Evolutionary conservation across 345 rosid genomes (phyloP).

Genomic region (Eucalyptus curtisii): DNA sequence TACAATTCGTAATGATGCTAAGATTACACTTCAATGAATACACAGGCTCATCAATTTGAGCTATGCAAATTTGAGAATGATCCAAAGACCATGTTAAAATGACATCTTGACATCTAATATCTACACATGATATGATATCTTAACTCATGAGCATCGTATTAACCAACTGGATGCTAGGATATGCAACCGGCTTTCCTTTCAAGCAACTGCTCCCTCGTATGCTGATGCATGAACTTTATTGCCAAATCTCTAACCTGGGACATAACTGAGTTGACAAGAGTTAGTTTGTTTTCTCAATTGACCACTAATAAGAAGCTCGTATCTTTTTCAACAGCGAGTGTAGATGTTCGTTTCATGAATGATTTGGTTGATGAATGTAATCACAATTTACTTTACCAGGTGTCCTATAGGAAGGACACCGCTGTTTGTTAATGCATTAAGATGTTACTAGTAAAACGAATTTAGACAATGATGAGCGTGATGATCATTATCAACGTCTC

Average conservation of each 20-base stretch:
- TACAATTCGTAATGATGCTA: neutral
- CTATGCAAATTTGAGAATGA: neutral
- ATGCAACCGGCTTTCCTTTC: neutral
- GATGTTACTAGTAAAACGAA: neutral
- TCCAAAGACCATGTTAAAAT: neutral
- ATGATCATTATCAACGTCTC: neutral
- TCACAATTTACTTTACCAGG: neutral
- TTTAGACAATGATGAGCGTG: neutral
- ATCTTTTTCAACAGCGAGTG: neutral
- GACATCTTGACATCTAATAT: neutral
- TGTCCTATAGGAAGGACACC: neutral
- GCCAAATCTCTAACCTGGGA: neutral
- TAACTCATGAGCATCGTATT: neutral
- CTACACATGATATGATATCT: neutral
- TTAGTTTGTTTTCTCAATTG: neutral
- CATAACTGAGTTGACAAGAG: neutral
- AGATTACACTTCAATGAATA: neutral
- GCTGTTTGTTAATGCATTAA: neutral
- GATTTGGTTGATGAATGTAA: neutral
- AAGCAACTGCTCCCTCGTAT: neutral
- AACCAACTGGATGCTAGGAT: neutral
- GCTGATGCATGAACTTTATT: neutral
- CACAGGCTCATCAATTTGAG: neutral
- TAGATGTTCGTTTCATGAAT: neutral
- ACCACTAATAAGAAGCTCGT: neutral